Evolutionary conservation across 2,329 filamentous ascomycete species (phyloP).

Genomic region (Xylariaceae sp.): DNA sequence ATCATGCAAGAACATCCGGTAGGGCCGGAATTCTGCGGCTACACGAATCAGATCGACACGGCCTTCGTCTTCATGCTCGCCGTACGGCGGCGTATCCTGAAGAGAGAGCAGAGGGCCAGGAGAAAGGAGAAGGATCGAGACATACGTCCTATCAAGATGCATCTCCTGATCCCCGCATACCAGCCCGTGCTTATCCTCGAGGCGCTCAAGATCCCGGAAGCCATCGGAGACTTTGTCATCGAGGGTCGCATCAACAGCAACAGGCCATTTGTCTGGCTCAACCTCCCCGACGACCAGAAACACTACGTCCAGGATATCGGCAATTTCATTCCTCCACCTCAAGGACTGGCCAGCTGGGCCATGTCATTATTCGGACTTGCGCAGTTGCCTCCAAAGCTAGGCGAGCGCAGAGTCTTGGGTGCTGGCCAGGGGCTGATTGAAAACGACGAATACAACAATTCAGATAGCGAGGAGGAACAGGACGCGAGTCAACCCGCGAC

Average conservation of each 20-base stretch:
- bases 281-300: slow-evolving; percentile 33
- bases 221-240: slow-evolving; percentile 35
- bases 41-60: slow-evolving; percentile 38
- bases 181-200: slow-evolving; percentile 35
- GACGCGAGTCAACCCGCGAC: neutral
- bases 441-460: neutral
- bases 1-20: slow-evolving; percentile 33
- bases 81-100: slow-evolving; percentile 23
- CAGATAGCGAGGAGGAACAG: slow-evolving; percentile 2
- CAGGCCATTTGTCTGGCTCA: slow-evolving; percentile 35
- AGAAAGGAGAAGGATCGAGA: slow-evolving; percentile 21
- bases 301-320: slow-evolving; percentile 32
- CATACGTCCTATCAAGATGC: slow-evolving; percentile 28
- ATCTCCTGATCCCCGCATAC: slow-evolving; percentile 38
- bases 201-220: slow-evolving; percentile 33
- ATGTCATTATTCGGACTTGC: slow-evolving; percentile 24
- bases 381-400: slow-evolving; percentile 16
- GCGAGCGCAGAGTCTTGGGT: slow-evolving; percentile 28
- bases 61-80: slow-evolving; percentile 38
- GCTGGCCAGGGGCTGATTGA: slow-evolving; percentile 12
- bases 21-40: slow-evolving; percentile 35
- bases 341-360: slow-evolving; percentile 26
- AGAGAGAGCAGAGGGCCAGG: slow-evolving; percentile 20
- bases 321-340: slow-evolving; percentile 30
- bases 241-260: slow-evolving; percentile 37